These are phyloP conservation scores for Durotheca rogersii DNA, from an alignment of 495 filamentous ascomycete species.

Conservation along the genomic window DNA sequence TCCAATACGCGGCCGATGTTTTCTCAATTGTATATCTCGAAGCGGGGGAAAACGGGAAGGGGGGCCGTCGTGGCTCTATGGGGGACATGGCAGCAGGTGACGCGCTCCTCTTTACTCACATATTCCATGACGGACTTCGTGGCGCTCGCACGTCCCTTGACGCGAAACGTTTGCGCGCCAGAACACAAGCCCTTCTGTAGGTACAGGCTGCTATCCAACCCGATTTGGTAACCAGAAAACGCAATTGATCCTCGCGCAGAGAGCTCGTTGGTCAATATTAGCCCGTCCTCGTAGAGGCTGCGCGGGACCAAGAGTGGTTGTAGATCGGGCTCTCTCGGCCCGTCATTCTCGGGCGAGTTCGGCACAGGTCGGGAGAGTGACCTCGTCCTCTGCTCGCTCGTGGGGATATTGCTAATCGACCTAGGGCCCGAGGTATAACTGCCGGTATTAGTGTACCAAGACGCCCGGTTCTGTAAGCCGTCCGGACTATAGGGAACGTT, in stretches of 20 bases:
- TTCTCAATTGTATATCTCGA: no score
- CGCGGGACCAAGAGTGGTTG: conserved; percentile 9
- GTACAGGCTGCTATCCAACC: conserved; percentile 27
- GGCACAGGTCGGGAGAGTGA: conserved; percentile 16
- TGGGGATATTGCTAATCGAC: conserved; percentile 21
- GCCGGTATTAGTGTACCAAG: conserved; percentile 28
- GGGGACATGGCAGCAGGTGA: background rate
- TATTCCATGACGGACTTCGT: conserved; percentile 26
- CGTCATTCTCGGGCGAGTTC: background rate
- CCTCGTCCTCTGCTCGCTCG: conserved; percentile 29
- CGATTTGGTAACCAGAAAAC: conserved; percentile 24
- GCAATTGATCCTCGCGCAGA: conserved; percentile 6
- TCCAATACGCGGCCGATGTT: no score
- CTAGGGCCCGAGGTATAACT: conserved; percentile 22
- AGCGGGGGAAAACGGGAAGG: no score
- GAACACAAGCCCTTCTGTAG: conserved; percentile 24
- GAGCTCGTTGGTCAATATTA: conserved; percentile 24
- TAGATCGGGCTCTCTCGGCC: background rate
- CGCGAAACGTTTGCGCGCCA: conserved; percentile 17
- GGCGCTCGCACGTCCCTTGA: conserved; percentile 24
- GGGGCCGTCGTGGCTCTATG: no score
- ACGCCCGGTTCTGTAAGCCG: conserved; percentile 17
- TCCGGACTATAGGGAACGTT: conserved; percentile 15
- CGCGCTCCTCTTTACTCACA: conserved; percentile 5
- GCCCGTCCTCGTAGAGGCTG: conserved; percentile 21